Evolutionary conservation across 1,139 yeast species (phyloP).

Genomic region (Hansenula lynferdii): DNA sequence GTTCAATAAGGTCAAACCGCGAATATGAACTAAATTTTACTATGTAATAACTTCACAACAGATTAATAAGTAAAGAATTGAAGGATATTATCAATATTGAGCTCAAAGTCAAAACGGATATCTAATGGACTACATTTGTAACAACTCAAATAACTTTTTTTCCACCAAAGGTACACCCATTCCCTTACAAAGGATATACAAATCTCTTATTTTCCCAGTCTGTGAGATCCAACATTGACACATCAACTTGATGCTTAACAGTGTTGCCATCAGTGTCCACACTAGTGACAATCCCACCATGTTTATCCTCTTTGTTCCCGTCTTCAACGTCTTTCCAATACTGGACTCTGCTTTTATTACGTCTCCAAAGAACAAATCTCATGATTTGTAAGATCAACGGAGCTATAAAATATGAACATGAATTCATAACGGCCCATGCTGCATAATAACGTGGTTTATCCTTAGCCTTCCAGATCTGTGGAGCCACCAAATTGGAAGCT

Average conservation of each 20-base stretch:
- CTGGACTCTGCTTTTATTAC: slow-evolving; percentile 28
- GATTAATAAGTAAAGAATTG: no score
- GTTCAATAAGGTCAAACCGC: no score
- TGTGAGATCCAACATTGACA: slow-evolving; percentile 39
- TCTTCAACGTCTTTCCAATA: slow-evolving; percentile 8
- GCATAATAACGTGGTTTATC: slow-evolving; percentile 21
- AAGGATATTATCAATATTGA: no score
- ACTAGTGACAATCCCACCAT: slow-evolving; percentile 24
- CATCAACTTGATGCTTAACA: slow-evolving; percentile 28
- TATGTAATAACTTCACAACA: no score
- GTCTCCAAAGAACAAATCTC: slow-evolving; percentile 25
- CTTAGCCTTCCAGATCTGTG: slow-evolving; percentile 24
- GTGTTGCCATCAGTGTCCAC: slow-evolving; percentile 26
- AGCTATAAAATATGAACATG: slow-evolving; percentile 25
- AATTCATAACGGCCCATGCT: slow-evolving; percentile 33
- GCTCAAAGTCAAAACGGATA: no score
- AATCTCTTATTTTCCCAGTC: slow-evolving; percentile 40
- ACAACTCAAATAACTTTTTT: no score
- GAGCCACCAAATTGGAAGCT: slow-evolving; percentile 22
- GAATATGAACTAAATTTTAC: no score
- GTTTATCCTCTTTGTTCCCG: slow-evolving; percentile 11
- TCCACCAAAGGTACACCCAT: no score
- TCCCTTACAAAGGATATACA: slow-evolving; percentile 37
- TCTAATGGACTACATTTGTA: no score
- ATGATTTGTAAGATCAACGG: slow-evolving; percentile 28